These are phyloP conservation scores for Areca catechu DNA, from an alignment of 176 grass and related monocot species.

Conservation along the genomic window DNA sequence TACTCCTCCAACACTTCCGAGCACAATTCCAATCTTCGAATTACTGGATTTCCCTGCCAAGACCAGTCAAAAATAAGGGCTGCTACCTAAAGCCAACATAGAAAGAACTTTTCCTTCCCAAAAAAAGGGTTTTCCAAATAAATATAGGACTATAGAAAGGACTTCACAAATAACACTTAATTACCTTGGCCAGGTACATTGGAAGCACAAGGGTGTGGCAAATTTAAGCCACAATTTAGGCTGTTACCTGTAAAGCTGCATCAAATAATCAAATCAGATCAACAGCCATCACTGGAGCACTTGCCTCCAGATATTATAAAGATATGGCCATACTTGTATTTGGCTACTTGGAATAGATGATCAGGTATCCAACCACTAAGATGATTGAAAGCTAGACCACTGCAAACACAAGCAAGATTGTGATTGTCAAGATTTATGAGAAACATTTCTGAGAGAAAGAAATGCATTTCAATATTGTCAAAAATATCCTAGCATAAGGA, in stretches of 20 bases:
- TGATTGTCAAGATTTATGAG: conserved; percentile 26
- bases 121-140: too few species aligned
- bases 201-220: conserved; percentile 60
- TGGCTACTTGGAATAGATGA: conserved; percentile 75
- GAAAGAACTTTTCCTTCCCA: too few species aligned
- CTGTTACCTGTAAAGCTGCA: conserved; percentile 87
- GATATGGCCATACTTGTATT: conserved; percentile 69
- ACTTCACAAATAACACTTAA: too few species aligned
- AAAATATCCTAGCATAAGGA: too few species aligned
- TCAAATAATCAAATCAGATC: conserved; percentile 30
- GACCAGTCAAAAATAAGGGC: conserved; percentile 18
- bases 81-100: neutral
- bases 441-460: neutral
- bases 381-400: conserved; percentile 78
- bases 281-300: conserved; percentile 15
- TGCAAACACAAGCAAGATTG: conserved; percentile 31
- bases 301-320: conserved; percentile 4
- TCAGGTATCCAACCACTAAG: conserved; percentile 77
- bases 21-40: conserved; percentile 67
- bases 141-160: too few species aligned
- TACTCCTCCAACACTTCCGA: conserved; percentile 64
- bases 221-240: conserved; percentile 72
- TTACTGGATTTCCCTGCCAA: conserved; percentile 45
- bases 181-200: conserved; percentile 59
- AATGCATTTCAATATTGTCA: neutral